Evolutionary conservation across 768 basidiomycete genomes (phyloP).

Genomic region (Rickenella mellea): DNA sequence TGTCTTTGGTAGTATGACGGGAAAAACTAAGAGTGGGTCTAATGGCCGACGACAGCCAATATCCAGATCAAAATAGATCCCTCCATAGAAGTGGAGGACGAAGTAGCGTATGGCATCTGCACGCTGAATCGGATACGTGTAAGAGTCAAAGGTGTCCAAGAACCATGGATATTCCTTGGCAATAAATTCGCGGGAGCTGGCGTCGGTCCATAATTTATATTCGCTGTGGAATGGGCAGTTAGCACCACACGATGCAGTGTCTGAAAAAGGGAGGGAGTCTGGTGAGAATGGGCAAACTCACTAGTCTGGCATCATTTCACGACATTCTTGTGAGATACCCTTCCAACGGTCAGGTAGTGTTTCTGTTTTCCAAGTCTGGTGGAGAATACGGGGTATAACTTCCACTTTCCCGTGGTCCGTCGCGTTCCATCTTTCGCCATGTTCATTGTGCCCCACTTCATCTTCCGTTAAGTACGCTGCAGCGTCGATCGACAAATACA

Average conservation of each 20-base stretch:
- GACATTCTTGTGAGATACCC: conserved; percentile 71
- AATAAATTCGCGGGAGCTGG: conserved; percentile 81
- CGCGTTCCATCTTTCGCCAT: conserved; percentile 53
- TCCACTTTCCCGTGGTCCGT: conserved; percentile 54
- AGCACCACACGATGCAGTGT: background rate
- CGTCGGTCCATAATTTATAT: conserved; percentile 98
- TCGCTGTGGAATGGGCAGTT: conserved; percentile 44
- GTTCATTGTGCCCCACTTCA: conserved; percentile 55
- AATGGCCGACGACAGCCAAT: conserved; percentile 84
- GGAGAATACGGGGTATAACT: conserved; percentile 83
- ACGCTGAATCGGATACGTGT: conserved; percentile 86
- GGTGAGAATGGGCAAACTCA: conserved; percentile 31
- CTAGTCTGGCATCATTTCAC: conserved; percentile 94
- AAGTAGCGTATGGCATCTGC: conserved; percentile 99
- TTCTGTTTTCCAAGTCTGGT: conserved; percentile 98
- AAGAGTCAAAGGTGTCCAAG: conserved; percentile 86
- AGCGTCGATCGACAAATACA: conserved; percentile 76
- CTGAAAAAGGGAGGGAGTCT: conserved; percentile 3
- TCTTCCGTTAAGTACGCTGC: conserved; percentile 71
- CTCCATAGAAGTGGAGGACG: conserved; percentile 90
- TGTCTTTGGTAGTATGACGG: conserved; percentile 88
- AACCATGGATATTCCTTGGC: conserved; percentile 85
- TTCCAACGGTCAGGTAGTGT: conserved; percentile 77
- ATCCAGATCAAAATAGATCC: conserved; percentile 93
- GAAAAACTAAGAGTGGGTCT: conserved; percentile 78